Evolutionary conservation across 108 stramenopile species (phyloP).

Genomic region (Cyclotella atomus): DNA sequence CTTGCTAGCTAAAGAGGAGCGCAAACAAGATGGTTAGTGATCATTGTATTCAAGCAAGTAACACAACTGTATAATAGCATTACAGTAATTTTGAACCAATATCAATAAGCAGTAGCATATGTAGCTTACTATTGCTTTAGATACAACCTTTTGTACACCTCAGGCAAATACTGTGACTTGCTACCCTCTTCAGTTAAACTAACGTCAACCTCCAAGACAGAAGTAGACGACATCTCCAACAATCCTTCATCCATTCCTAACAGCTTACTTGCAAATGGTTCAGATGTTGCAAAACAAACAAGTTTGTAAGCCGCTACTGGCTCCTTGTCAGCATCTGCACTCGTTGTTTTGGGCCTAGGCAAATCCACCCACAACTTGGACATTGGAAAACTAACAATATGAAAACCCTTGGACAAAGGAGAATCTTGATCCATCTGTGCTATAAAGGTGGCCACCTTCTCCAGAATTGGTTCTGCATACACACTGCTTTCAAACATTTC

Average conservation of each 20-base stretch:
- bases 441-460: constrained; percentile 40
- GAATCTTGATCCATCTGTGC: constrained; percentile 36
- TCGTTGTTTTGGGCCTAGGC: constrained; percentile 6
- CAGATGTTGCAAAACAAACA: constrained; percentile 41
- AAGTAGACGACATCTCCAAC: constrained; percentile 37
- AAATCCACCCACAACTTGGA: constrained; percentile 29
- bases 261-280: constrained; percentile 50
- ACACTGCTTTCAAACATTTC: constrained; percentile 21
- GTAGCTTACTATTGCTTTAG: constrained; percentile 1
- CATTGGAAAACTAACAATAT: constrained; percentile 52
- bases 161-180: constrained; percentile 42
- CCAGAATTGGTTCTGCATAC: constrained; percentile 22
- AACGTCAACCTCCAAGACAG: constrained; percentile 48
- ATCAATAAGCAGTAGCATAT: neutral
- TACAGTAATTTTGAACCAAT: neutral
- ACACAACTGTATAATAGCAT: no score
- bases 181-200: constrained; percentile 28
- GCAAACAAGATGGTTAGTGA: constrained; percentile 21
- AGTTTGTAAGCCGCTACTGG: constrained; percentile 17
- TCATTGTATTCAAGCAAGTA: no score
- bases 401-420: constrained; percentile 46
- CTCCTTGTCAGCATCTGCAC: constrained; percentile 1
- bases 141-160: constrained; percentile 48
- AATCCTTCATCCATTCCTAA: constrained; percentile 45
- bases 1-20: constrained; percentile 35